Evolutionary conservation across 768 basidiomycete species (phyloP).

Genomic region (Melanogaster broomeanus): DNA sequence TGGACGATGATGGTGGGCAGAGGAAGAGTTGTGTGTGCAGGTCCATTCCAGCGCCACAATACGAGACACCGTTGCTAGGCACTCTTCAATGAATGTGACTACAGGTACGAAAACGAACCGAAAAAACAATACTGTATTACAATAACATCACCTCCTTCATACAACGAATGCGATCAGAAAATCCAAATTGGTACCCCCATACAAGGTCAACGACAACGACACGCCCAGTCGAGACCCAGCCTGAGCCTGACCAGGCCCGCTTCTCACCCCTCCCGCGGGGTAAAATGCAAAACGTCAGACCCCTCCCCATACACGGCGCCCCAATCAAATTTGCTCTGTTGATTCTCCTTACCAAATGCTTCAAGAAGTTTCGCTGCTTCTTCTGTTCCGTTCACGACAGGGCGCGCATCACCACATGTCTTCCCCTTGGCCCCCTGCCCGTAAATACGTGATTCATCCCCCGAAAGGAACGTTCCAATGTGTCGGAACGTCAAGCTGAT

Average conservation of each 20-base stretch:
- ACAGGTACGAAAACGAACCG: slow-evolving; percentile 7
- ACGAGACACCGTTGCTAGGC: slow-evolving; percentile 26
- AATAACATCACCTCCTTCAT: slow-evolving; percentile 27
- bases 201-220: no score
- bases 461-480: slow-evolving; percentile 73
- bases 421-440: slow-evolving; percentile 76
- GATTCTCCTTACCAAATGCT: slow-evolving; percentile 78
- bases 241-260: no score
- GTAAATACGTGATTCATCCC: slow-evolving; percentile 54
- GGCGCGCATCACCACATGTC: slow-evolving; percentile 49
- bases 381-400: slow-evolving; percentile 52
- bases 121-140: no score
- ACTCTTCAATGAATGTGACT: slow-evolving; percentile 8
- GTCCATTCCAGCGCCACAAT: not conserved
- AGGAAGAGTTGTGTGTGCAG: not conserved
- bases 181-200: slow-evolving; percentile 16
- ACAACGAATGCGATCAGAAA: slow-evolving; percentile 5
- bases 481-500: slow-evolving; percentile 81
- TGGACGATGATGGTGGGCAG: not conserved
- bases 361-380: slow-evolving; percentile 52
- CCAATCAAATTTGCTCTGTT: slow-evolving; percentile 72
- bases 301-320: slow-evolving; percentile 62
- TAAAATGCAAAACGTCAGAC: slow-evolving; percentile 68
- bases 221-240: not conserved
- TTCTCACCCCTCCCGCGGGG: slow-evolving; percentile 20